Conservation (phyloP, 2,329 filamentous ascomycete genomes). For the Hymenoscyphus scutula region DNA sequence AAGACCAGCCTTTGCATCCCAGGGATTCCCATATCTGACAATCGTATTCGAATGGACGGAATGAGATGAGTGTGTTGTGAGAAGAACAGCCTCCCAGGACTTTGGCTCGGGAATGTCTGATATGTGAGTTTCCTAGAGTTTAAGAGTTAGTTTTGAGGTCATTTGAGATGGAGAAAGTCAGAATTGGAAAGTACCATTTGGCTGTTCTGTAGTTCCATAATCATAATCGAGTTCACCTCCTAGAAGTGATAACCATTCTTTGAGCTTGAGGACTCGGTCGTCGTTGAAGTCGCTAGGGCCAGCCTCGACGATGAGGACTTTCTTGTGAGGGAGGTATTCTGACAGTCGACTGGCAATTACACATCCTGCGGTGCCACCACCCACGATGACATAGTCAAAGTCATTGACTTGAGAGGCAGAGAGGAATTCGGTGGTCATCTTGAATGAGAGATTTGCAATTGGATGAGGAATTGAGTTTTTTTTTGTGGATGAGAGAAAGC, state of each 20-base stretch:
- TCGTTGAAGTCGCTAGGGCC: slow-evolving; percentile 88
- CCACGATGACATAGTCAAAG: slow-evolving; percentile 50
- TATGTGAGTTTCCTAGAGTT: slow-evolving; percentile 74
- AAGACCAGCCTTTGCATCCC: slow-evolving; percentile 83
- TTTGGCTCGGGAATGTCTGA: slow-evolving; percentile 88
- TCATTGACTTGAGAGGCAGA: slow-evolving; percentile 34
- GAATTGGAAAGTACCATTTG: slow-evolving; percentile 72
- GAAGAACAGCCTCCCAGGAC: slow-evolving; percentile 90
- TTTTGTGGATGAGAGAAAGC: neutral
- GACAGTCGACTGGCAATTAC: slow-evolving; percentile 49
- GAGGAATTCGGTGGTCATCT: slow-evolving; percentile 35
- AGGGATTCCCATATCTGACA: slow-evolving; percentile 78
- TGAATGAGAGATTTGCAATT: slow-evolving; percentile 13
- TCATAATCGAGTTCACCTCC: slow-evolving; percentile 90
- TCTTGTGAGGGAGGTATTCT: slow-evolving; percentile 79
- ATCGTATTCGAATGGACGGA: slow-evolving; percentile 88
- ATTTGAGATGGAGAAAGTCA: neutral
- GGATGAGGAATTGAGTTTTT: slow-evolving; percentile 10
- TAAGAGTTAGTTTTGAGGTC: slow-evolving; percentile 3
- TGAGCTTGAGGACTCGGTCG: slow-evolving; percentile 79
- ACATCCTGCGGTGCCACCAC: slow-evolving; percentile 50
- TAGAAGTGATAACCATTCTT: slow-evolving; percentile 81
- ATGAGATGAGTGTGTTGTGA: slow-evolving; percentile 92
- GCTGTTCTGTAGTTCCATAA: slow-evolving; percentile 82
- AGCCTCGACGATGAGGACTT: slow-evolving; percentile 79